These are phyloP conservation scores for Symbiodinium natans DNA, from an alignment of 73 alveolate species.

Conservation along the genomic window DNA sequence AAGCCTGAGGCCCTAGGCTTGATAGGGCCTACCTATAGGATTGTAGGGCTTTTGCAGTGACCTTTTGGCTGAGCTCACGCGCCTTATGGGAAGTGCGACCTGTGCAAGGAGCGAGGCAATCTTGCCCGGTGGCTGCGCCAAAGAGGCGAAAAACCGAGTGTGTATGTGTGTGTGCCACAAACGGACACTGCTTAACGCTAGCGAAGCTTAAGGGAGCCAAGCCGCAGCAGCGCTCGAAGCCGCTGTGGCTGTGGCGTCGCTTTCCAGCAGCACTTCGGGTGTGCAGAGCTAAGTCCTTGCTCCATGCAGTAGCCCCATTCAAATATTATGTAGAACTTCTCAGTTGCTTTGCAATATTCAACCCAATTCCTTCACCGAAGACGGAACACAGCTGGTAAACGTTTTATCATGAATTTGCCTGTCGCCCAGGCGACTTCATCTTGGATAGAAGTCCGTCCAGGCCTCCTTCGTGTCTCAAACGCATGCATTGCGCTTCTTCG, in stretches of 20 bases:
- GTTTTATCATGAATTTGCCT: not conserved
- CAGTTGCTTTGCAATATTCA: not conserved
- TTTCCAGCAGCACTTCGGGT: not conserved
- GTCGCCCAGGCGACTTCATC: not conserved
- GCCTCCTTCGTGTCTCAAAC: not conserved
- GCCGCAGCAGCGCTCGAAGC: conserved; percentile 78
- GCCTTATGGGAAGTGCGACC: too few species aligned
- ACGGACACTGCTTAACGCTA: not conserved
- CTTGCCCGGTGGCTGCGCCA: conserved; percentile 52
- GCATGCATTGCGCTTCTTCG: too few species aligned
- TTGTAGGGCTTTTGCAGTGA: not conserved
- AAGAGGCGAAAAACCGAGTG: not conserved
- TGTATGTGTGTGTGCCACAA: not conserved
- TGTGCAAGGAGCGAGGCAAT: conserved; percentile 58
- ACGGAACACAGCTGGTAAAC: too few species aligned
- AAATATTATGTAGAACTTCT: too few species aligned
- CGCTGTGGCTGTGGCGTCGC: conserved; percentile 68
- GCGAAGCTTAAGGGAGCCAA: conserved; percentile 1
- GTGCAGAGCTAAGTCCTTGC: not conserved
- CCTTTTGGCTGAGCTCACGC: not conserved
- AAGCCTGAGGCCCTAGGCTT: too few species aligned
- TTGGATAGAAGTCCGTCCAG: not conserved
- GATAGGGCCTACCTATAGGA: not conserved
- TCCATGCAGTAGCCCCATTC: too few species aligned
- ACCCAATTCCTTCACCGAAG: too few species aligned